Base-by-base conservation (phyloP, 1,139 yeast genomes). In the Debaryomycetaceae sp. region DNA sequence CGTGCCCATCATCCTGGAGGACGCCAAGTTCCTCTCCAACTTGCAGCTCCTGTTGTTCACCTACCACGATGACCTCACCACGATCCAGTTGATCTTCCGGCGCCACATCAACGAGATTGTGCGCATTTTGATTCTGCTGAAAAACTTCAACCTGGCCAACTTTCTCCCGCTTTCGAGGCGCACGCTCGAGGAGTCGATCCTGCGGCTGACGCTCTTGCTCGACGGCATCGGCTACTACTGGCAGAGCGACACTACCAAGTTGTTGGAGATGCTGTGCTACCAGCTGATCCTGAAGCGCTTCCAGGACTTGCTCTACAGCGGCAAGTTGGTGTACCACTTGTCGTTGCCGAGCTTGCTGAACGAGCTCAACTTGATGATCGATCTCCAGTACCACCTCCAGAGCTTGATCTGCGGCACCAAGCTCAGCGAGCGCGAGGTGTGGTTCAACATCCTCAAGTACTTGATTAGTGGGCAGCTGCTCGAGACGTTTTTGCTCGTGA, bases 11-110 rank as follows among this genome's bases (percentile, higher is more conserved):
- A 64, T 67, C 4, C 51, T 65, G 3, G 75, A 69, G 43, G 75
- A 69, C 48, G 74, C 74, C 1, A 58, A 60, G 35, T 70, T 69
- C 38, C 49, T 70, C 33, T 61, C 71, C 15, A 65, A 61, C 38
- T 49, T 70, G 26, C 73, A 67, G 41, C 49, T 65, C 28, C 61
- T 71, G 8, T 49, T 69, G 19, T 65, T 59, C 46, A 65, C 58
- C 35, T 67, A 67, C 39, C 69, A 69, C 41, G 75, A 70, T 43
- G 75, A 69, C 41, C 53, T 67, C 35, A 62, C 71, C 13, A 70
- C 75, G 1, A 55, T 68, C 20, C 73, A 69, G 45, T 50, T 69
- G 28, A 65, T 67, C 11, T 62, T 68, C 44, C 48, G 75, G 32
- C 55, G 75, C 39, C 75, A 69, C 38, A 61, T 69, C 16, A 68